Conservation (phyloP, 345 rosid genomes). For the Hypericum perforatum region DNA sequence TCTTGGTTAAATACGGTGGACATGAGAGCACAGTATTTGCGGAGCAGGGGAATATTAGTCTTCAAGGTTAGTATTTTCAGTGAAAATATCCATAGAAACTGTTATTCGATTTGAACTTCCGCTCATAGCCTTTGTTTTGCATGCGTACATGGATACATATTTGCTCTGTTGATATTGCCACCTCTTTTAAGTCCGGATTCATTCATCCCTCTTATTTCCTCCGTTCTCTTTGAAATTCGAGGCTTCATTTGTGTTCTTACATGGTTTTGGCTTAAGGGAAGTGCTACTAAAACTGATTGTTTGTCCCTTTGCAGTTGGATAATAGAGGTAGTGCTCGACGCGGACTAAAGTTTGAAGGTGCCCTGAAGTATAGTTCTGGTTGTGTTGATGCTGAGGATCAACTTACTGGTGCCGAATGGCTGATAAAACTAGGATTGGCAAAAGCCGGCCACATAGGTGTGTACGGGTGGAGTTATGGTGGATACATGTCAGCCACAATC, state of each 20-base stretch:
- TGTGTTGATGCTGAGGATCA: slow-evolving; percentile 70
- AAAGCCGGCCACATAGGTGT: slow-evolving; percentile 58
- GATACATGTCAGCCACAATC: slow-evolving; percentile 77
- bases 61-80: slow-evolving; percentile 54
- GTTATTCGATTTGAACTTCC: not conserved
- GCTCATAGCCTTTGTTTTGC: too few relatives aligned
- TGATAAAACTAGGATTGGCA: slow-evolving; percentile 67
- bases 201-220: too few relatives aligned
- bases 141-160: too few relatives aligned
- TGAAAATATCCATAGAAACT: not conserved
- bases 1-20: slow-evolving; percentile 84
- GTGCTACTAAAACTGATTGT: not conserved
- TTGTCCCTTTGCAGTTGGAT: slow-evolving; percentile 51
- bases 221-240: too few relatives aligned
- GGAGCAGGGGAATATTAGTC: slow-evolving; percentile 86
- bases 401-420: slow-evolving; percentile 74
- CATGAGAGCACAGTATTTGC: slow-evolving; percentile 84
- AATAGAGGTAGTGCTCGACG: slow-evolving; percentile 87
- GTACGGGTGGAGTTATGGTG: slow-evolving; percentile 92
- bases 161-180: too few relatives aligned
- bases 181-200: too few relatives aligned
- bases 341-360: slow-evolving; percentile 78
- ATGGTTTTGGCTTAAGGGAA: not conserved
- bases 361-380: slow-evolving; percentile 51
- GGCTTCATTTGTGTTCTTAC: too few relatives aligned